phyloP scores from a whole-genome alignment of 208 protist genomes.

The Wallacemonas sp. region DNA sequence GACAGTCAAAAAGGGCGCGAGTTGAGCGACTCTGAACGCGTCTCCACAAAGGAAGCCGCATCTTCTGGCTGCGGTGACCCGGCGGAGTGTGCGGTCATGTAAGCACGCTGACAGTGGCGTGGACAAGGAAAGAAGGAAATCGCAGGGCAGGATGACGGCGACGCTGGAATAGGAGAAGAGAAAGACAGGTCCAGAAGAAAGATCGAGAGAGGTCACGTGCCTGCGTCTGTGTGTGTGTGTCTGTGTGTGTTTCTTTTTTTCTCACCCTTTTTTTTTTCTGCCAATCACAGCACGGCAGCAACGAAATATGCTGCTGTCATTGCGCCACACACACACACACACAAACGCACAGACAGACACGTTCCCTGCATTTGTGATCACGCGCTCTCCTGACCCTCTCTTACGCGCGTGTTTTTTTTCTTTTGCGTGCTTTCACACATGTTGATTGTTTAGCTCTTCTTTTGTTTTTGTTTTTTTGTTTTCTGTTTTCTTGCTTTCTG shows the following conservation, averaged over 20 bases:
- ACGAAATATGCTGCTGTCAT: too few relatives aligned
- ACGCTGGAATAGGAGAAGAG: too few relatives aligned
- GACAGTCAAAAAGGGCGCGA: background rate
- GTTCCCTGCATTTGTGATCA: too few relatives aligned
- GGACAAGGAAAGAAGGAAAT: too few relatives aligned
- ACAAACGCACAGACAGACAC: too few relatives aligned
- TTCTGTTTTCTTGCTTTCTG: background rate
- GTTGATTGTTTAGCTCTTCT: background rate
- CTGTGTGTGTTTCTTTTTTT: background rate
- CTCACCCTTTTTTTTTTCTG: background rate
- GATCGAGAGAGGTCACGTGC: too few relatives aligned
- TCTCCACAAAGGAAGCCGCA: background rate
- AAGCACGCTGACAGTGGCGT: too few relatives aligned
- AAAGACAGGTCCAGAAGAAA: too few relatives aligned
- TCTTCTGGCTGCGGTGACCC: background rate
- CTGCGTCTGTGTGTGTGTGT: background rate
- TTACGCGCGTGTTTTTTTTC: background rate
- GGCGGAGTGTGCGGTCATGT: background rate
- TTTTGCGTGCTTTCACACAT: background rate
- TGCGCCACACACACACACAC: too few relatives aligned
- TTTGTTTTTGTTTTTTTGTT: slow-evolving; percentile 1
- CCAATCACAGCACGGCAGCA: too few relatives aligned
- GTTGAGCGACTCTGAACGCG: background rate
- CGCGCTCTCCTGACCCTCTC: too few relatives aligned
- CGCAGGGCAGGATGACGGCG: too few relatives aligned